Base-by-base conservation (phyloP, 2,329 filamentous ascomycete species). In the Graphiopsis chlorocephala region DNA sequence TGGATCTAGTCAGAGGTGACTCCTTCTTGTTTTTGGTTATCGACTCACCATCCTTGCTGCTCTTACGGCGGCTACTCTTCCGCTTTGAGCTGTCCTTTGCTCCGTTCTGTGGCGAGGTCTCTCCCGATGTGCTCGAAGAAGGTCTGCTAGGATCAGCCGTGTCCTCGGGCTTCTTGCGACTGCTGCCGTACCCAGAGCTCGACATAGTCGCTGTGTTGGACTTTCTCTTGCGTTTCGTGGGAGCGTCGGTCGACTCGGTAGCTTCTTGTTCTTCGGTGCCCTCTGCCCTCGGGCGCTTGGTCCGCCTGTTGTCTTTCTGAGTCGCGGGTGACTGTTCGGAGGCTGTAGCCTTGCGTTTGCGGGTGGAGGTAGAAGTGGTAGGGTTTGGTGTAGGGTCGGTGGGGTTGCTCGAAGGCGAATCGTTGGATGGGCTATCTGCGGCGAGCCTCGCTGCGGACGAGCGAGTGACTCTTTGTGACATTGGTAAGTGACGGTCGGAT, bases 401-500 rank as follows among this genome's bases (percentile, higher is more conserved):
- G 62, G 60, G 61, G 64, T 67, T 63, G 53, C 64, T 67, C 23
- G 63, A 28, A 7, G 63, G 55, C 80, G 81, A 80, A 82, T 72
- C 66, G 72, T 73, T 69, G 63, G 69, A 47, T 66, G 58, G 63
- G 35, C 62, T 76, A 75, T 84, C 84, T 80, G 91, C 90, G 83
- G 91, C 91, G 86, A 92, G 89, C 84, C 93, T 93, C 83, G 93
- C 90, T 80, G 93, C 66, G 62, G 70, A 67, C 50, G 93, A 95
- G 84, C 94, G 92, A 85, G 94, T 97, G 75, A 95, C 89, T 91
- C 93, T 97, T 86, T 88, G 84, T 87, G 91, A 92, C 93, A 97
- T 97, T 88, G 94, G 91, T 70, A 71, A 70, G 67, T 60, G 60
- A 62, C 25, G 31, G 48, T 45, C 60, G 60, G 33, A 31, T 62